phyloP scores from a whole-genome alignment of 768 basidiomycete species.

The Pleurotus tuber-regium region DNA sequence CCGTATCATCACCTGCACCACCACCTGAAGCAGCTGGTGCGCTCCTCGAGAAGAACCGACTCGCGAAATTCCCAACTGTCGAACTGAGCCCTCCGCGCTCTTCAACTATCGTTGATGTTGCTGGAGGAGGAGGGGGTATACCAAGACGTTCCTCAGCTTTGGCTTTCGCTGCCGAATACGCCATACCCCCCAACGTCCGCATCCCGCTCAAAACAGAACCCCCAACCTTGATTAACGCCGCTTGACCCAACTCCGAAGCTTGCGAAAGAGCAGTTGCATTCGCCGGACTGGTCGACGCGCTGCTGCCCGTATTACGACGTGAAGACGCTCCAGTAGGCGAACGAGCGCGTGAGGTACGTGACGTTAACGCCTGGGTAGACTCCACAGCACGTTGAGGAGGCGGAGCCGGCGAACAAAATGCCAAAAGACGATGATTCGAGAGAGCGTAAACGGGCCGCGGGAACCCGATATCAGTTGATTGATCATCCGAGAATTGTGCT shows the following conservation, averaged over 20 bases:
- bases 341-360: constrained; percentile 4
- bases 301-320: too few species aligned
- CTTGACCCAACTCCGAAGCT: constrained; percentile 49
- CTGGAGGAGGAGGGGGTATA: constrained; percentile 16
- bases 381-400: constrained; percentile 10
- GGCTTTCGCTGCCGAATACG: constrained; percentile 45
- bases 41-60: constrained; percentile 58
- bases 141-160: constrained; percentile 8
- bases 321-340: constrained; percentile 10
- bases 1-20: constrained; percentile 7
- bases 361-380: background rate
- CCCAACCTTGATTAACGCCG: constrained; percentile 53
- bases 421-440: constrained; percentile 61
- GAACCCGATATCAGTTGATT: background rate
- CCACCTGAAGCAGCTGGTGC: constrained; percentile 44
- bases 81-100: constrained; percentile 12
- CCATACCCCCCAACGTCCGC: constrained; percentile 61
- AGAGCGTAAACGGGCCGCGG: constrained; percentile 58
- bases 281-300: too few species aligned
- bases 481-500: constrained; percentile 14
- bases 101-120: constrained; percentile 14
- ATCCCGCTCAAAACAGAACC: constrained; percentile 63
- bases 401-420: constrained; percentile 39
- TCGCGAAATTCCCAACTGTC: constrained; percentile 24
- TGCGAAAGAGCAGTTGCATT: constrained; percentile 10